Conservation (phyloP, 202 grass and related monocot genomes). For the Brachypodium distachyon region DNA sequence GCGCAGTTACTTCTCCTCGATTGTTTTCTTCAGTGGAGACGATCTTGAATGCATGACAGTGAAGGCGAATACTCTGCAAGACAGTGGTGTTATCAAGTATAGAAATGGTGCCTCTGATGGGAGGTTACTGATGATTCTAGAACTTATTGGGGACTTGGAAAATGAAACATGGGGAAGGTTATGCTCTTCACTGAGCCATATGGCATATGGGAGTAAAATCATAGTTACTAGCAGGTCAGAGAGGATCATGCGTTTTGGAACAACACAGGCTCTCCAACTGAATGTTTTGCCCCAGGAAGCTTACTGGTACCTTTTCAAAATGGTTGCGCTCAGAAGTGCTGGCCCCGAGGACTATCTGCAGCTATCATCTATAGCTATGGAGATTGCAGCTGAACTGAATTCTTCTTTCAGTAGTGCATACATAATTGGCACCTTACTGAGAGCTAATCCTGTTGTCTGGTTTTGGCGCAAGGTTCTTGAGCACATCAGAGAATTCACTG, state of each 20-base stretch:
- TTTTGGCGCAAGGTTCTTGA: neutral
- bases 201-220: conserved; percentile 13
- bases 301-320: neutral
- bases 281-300: neutral
- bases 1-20: neutral
- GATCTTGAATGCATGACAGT: neutral
- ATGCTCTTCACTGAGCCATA: neutral
- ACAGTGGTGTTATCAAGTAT: neutral
- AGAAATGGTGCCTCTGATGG: neutral
- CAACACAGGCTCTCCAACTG: neutral
- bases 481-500: neutral
- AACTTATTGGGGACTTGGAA: neutral
- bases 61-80: neutral
- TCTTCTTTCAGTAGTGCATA: neutral
- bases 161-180: neutral
- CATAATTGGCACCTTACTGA: neutral
- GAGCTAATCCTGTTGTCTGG: neutral
- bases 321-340: neutral
- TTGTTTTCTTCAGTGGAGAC: neutral
- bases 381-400: neutral
- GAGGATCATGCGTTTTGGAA: neutral
- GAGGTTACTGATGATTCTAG: neutral
- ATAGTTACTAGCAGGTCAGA: conserved; percentile 12
- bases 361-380: neutral
- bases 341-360: neutral